Base-by-base conservation (phyloP, 2,329 filamentous ascomycete genomes). In the Bipolaris victoriae region DNA sequence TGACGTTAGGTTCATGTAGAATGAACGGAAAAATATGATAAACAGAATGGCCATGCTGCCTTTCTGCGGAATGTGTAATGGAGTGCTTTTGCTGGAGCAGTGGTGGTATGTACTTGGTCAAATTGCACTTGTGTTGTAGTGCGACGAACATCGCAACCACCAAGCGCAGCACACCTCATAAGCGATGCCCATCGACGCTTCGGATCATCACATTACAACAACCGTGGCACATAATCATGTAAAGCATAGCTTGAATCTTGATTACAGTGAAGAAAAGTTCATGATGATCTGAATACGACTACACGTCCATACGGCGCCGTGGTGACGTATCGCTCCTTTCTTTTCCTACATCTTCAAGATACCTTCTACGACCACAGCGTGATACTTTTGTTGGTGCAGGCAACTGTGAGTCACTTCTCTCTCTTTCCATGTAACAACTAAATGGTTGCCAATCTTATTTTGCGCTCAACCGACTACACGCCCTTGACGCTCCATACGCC, bases 401-500 rank as follows among this genome's bases (percentile, higher is more conserved):
- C 10, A 13, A 3, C n/a, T 22, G 3, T 26, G 22, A 22, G 9
- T 24, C 7, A n/a, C 5, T 11, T 16, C 3, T 22, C 3, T 37
- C 22, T 5, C n/a, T 20, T 4, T 15, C 20, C 13, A 22, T 5
- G 7, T 26, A 11, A 11, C 29, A 11, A 44, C 5, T 18, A 51
- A 24, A 11, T 10, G 3, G 18, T 36, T 22, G 3, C 39, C 20
- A 24, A 9, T 47, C 33, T 41, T 10, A 13, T 29, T 16, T 35
- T n/a, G 3, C 26, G 5, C 20, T 44, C 13, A 16, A 45, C 36
- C 16, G 26, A 3, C 16, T 64, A 62, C 45, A 68, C 65, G 65
- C 65, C 31, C 40, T 55, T 60, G 52, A 68, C 65, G 65, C 65
- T 49, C 7, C 15, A 61, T 37, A 67, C 65, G 65, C 65, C 37